Evolutionary conservation across 495 filamentous ascomycete species (phyloP).

Genomic region (Symbiotaphrina buchneri): DNA sequence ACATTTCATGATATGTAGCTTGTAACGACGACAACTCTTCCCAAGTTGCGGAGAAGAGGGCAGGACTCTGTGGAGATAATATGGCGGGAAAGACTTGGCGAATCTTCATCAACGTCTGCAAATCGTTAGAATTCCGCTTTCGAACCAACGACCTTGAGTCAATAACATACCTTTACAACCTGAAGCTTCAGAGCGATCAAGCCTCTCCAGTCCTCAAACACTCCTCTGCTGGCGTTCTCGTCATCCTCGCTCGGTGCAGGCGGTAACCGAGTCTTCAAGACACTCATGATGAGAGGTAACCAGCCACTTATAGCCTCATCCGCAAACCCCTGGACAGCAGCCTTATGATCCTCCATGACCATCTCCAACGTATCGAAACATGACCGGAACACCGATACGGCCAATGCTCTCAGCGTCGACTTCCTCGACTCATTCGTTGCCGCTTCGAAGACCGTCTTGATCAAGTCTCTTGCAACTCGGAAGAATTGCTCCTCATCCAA

Average conservation of each 20-base stretch:
- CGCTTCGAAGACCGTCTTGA: constrained; percentile 61
- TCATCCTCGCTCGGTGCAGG: constrained; percentile 33
- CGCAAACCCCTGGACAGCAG: constrained; percentile 66
- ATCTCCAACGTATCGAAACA: constrained; percentile 92
- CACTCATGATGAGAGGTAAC: constrained; percentile 66
- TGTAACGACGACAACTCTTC: constrained; percentile 54
- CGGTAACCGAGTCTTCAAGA: constrained; percentile 49
- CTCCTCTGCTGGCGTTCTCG: constrained; percentile 17
- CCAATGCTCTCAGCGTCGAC: constrained; percentile 51
- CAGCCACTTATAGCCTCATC: constrained; percentile 62
- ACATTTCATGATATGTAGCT: constrained; percentile 51
- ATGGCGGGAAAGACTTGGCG: constrained; percentile 60
- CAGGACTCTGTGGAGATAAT: constrained; percentile 55
- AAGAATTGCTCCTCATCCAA: constrained; percentile 92
- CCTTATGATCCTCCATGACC: constrained; percentile 76
- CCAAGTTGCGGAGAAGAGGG: constrained; percentile 72
- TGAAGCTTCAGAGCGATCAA: constrained; percentile 71
- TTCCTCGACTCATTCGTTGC: constrained; percentile 54
- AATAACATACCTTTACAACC: constrained; percentile 42
- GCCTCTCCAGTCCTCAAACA: constrained; percentile 42
- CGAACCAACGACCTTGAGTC: not conserved
- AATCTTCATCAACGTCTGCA: constrained; percentile 70
- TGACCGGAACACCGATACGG: constrained; percentile 67
- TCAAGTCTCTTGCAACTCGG: constrained; percentile 56
- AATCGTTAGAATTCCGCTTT: not conserved